Base-by-base conservation (phyloP, 2,329 filamentous ascomycete species). In the Lithohypha guttulata region DNA sequence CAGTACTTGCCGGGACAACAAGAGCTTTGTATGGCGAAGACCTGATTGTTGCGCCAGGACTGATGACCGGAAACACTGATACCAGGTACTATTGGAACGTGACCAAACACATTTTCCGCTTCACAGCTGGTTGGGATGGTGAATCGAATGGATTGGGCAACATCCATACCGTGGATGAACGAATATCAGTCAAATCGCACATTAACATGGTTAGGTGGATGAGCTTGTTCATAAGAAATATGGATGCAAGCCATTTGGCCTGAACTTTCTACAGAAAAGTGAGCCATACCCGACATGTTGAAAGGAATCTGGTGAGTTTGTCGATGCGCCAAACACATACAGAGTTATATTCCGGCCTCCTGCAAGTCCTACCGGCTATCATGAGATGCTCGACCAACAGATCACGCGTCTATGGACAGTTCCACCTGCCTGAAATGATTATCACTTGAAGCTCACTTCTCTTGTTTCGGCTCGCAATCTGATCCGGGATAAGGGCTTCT, bases 51-150 rank as follows among this genome's bases (percentile, higher is more conserved):
- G 66, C 73, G 0, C 70, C 71, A 0, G 66, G 66, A 0, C 59
- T 70, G n/a, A 64, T 65, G 57, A 64, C 63, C 3, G 69, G 66
- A 2, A 71, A 70, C 44, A 71, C 68, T 0, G 68, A 71, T 47
- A 69, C 67, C 0, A 54, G 60, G 20, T 66, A 60, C 37, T 72
- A 69, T 46, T 69, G 65, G 64, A 52, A 56, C 6, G 47, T 71
- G 42, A 65, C 64, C 1, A 55, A 50, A 25, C 62, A 71, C 42
- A 68, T 72, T 36, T 71, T 56, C 36, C 43, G 58, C 21, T 58
- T 55, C 42, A 51, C 47, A 7, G 52, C 55, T 3, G 52, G 52
- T 37, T 49, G 57, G 37, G 51, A 52, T 6, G 48, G 53, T 11
- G 56, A 55, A 38, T 51, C 47, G 31, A 41, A 43, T 9, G 39